A percentile compares a stretch with the other conserved stretches of the same genome.
Conservation (phyloP, 106 monocot genomes). For the Amphibolis antarctica region DNA sequence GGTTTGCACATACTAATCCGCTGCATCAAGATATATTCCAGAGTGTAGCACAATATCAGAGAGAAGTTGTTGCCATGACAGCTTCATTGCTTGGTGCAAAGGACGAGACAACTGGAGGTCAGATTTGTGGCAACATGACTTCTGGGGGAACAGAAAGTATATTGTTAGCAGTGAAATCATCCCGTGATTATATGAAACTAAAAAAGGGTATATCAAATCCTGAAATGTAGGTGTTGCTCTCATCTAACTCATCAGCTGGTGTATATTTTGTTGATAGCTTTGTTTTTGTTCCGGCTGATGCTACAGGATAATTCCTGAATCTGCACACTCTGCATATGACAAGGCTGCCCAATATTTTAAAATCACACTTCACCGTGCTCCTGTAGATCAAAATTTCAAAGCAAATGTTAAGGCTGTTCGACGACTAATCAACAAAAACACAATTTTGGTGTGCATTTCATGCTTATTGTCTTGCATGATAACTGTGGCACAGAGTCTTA, state of each 20-base stretch:
- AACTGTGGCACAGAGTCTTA: no score
- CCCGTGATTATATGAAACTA: constrained; percentile 87
- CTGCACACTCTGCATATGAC: constrained; percentile 98
- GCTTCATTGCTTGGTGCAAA: constrained; percentile 81
- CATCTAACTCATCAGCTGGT: not conserved
- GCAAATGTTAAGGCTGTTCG: constrained; percentile 71
- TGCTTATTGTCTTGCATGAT: no score
- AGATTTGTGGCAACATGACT: constrained; percentile 99
- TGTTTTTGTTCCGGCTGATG: not conserved
- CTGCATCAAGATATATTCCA: constrained; percentile 84
- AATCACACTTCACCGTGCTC: constrained; percentile 72
- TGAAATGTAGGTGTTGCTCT: constrained; percentile 54
- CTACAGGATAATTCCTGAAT: constrained; percentile 85
- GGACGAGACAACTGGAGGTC: constrained; percentile 74
- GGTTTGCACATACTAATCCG: constrained; percentile 99
- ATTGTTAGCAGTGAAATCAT: constrained; percentile 85
- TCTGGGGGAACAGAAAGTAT: constrained; percentile 99
- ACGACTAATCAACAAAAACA: constrained; percentile 70
- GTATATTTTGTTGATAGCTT: no score
- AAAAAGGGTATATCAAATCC: constrained; percentile 83
- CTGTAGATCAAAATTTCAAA: constrained; percentile 76
- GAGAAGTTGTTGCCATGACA: constrained; percentile 96
- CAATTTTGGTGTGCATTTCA: constrained; percentile 57
- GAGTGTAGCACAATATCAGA: constrained; percentile 74
- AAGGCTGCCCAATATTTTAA: constrained; percentile 97